phyloP scores from a whole-genome alignment of 768 basidiomycete genomes.

The Serendipita sp. region DNA sequence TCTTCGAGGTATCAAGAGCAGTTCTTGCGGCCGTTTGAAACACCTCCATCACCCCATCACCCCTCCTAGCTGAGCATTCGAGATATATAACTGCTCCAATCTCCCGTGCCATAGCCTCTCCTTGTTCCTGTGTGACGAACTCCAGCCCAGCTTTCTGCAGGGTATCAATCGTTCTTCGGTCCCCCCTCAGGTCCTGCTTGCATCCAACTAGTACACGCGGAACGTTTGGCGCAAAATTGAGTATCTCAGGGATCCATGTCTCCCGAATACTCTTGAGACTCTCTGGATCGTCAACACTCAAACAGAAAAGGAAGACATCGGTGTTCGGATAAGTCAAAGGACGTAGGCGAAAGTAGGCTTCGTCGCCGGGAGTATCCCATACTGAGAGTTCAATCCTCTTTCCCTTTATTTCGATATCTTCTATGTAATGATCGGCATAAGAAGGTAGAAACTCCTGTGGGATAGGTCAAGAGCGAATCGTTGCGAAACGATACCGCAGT shows the following conservation, averaged over 20 bases:
- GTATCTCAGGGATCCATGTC: constrained; percentile 15
- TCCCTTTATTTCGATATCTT: no score
- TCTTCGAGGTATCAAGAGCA: background rate
- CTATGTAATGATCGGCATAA: no score
- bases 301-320: no score
- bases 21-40: constrained; percentile 10
- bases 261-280: constrained; percentile 8
- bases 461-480: no score
- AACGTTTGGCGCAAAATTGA: constrained; percentile 9
- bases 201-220: constrained; percentile 16
- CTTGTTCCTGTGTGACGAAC: constrained; percentile 12
- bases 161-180: constrained; percentile 13
- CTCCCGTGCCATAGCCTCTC: constrained; percentile 4
- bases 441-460: no score
- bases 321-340: no score
- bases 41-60: constrained; percentile 15
- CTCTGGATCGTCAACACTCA: constrained; percentile 7
- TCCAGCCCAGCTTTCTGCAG: constrained; percentile 12
- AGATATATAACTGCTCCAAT: constrained; percentile 7
- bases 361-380: no score
- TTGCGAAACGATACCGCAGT: no score
- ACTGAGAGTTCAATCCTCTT: no score
- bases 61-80: constrained; percentile 13
- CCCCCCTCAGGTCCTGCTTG: constrained; percentile 15
- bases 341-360: no score